Percentiles rank a stretch among this genome's conserved stretches.
Evolutionary conservation across 306 rosid genomes (phyloP).

Genomic region (Purshia tridentata): DNA sequence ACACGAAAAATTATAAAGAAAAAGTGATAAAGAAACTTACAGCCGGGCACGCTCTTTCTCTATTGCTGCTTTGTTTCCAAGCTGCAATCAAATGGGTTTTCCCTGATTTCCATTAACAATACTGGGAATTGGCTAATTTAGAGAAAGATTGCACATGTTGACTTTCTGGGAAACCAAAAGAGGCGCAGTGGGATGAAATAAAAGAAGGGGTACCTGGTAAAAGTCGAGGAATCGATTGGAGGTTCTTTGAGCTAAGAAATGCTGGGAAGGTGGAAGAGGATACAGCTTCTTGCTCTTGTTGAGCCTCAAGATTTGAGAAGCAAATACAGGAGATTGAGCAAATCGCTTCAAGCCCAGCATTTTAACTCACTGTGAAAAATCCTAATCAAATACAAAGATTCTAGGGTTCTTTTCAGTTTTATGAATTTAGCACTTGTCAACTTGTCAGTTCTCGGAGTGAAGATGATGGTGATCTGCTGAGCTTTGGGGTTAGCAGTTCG

Average conservation of each 20-base stretch:
- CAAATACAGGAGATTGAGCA: conserved; percentile 35
- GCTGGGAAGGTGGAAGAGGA: conserved; percentile 39
- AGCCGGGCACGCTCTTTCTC: conserved; percentile 84
- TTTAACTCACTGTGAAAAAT: background rate
- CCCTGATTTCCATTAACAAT: background rate
- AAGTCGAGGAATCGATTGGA: conserved; percentile 79
- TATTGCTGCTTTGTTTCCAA: conserved; percentile 61
- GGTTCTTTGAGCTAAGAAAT: conserved; percentile 55
- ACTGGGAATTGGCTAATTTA: background rate
- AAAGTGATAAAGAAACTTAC: conserved; percentile 47
- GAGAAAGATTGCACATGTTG: background rate
- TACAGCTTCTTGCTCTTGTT: conserved; percentile 24
- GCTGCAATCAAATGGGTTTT: conserved; percentile 38
- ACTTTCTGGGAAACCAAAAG: background rate
- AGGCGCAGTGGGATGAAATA: background rate
- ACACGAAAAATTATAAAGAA: background rate
- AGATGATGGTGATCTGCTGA: background rate
- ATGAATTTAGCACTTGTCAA: background rate
- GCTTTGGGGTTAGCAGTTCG: background rate
- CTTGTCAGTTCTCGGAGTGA: background rate
- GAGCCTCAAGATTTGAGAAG: conserved; percentile 27
- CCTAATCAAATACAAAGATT: background rate
- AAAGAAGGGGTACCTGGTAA: conserved; percentile 49
- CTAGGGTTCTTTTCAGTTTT: background rate
- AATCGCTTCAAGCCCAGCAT: conserved; percentile 58